phyloP scores from a whole-genome alignment of 225 moss, liverwort and hornwort species.

The Lunularia cruciata region DNA sequence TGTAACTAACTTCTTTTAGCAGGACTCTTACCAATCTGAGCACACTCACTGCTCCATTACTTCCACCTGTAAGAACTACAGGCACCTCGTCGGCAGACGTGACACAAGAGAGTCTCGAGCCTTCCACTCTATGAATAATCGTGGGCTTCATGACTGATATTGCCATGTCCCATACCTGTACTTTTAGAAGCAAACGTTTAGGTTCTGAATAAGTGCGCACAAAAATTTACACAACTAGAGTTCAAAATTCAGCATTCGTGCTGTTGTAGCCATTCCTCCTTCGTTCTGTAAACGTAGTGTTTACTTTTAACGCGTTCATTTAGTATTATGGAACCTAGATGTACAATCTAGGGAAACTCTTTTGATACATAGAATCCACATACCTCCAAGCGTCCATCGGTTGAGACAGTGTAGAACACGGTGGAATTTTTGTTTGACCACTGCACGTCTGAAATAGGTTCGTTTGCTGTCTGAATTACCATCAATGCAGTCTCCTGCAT shows the following conservation, averaged over 20 bases:
- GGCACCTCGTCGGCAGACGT: slow-evolving; percentile 80
- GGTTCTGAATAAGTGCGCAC: background rate
- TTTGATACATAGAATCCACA: background rate
- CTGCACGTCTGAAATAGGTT: slow-evolving; percentile 78
- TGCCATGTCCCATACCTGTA: slow-evolving; percentile 84
- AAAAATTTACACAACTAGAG: background rate
- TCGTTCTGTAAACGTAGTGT: background rate
- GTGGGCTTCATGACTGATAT: slow-evolving; percentile 89
- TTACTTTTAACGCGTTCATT: too few species aligned
- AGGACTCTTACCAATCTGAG: slow-evolving; percentile 62
- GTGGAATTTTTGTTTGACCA: slow-evolving; percentile 82
- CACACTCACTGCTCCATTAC: slow-evolving; percentile 58
- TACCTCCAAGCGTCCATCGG: slow-evolving; percentile 85
- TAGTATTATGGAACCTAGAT: too few species aligned
- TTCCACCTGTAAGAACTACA: slow-evolving; percentile 69
- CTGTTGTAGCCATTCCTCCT: background rate
- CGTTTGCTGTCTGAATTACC: slow-evolving; percentile 80
- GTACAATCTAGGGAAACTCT: background rate
- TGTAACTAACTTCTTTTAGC: too few species aligned
- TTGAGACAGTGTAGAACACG: slow-evolving; percentile 73
- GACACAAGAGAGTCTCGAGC: slow-evolving; percentile 70
- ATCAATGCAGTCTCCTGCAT: slow-evolving; percentile 85
- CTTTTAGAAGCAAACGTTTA: background rate
- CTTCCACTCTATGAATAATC: slow-evolving; percentile 67
- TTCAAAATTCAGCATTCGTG: background rate